These are phyloP conservation scores for Furcasterigmium furcatum DNA, from an alignment of 2,329 filamentous ascomycete genomes.

Conservation along the genomic window DNA sequence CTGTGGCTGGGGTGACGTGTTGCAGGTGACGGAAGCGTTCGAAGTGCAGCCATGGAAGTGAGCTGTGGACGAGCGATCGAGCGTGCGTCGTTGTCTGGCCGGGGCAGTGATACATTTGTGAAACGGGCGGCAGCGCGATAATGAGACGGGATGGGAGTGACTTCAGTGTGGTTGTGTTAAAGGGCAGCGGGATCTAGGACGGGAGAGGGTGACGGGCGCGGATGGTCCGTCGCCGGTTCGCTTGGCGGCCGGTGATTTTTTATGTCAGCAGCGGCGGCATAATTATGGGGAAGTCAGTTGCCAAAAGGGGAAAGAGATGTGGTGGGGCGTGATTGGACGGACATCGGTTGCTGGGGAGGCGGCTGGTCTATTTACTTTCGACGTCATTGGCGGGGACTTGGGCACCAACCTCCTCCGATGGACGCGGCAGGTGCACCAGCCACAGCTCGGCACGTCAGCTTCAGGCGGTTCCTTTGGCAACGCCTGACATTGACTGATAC, in stretches of 20 bases:
- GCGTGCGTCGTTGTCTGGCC: slow-evolving; percentile 3
- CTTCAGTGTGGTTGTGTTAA: too few relatives aligned
- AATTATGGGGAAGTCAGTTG: background rate
- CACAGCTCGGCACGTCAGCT: slow-evolving; percentile 13
- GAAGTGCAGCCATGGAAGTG: too few relatives aligned
- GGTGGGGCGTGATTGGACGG: slow-evolving; percentile 12
- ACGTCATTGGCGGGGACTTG: slow-evolving; percentile 21
- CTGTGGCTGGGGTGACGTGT: too few relatives aligned
- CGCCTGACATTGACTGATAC: slow-evolving; percentile 2
- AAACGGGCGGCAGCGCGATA: background rate
- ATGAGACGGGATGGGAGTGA: background rate
- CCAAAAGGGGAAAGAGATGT: slow-evolving; percentile 1
- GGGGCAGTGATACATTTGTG: background rate
- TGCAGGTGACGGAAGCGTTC: too few relatives aligned
- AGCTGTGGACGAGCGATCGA: slow-evolving; percentile 10
- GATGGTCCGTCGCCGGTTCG: too few relatives aligned
- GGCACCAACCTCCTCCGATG: slow-evolving; percentile 14
- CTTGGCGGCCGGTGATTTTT: background rate
- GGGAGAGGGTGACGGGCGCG: background rate
- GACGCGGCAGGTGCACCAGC: slow-evolving; percentile 11
- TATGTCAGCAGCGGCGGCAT: background rate
- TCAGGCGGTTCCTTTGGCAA: slow-evolving; percentile 23
- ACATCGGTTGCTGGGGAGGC: slow-evolving; percentile 19
- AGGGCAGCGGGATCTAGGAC: too few relatives aligned
- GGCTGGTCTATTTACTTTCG: slow-evolving; percentile 22